Evolutionary conservation across 2,329 filamentous ascomycete genomes (phyloP).

Genomic region (Pseudogymnoascus sp.): DNA sequence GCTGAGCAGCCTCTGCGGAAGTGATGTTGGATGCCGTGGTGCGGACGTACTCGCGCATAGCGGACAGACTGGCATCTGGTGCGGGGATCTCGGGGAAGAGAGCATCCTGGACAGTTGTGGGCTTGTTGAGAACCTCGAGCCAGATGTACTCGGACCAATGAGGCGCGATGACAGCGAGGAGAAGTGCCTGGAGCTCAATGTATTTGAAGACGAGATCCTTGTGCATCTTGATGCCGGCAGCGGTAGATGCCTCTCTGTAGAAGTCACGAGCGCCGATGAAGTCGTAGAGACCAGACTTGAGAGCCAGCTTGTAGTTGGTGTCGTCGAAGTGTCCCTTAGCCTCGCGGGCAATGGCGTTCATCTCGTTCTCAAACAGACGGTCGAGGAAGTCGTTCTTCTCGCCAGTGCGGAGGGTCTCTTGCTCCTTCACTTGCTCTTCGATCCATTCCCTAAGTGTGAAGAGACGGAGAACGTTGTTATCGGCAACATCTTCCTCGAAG

Average conservation of each 20-base stretch:
- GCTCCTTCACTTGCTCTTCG: slow-evolving; percentile 72
- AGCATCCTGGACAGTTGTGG: slow-evolving; percentile 70
- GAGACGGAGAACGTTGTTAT: slow-evolving; percentile 82
- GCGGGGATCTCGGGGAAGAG: slow-evolving; percentile 65
- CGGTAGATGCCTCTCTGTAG: slow-evolving; percentile 76
- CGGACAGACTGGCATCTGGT: slow-evolving; percentile 61
- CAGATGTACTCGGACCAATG: slow-evolving; percentile 95
- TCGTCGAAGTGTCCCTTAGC: slow-evolving; percentile 70
- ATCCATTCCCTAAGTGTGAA: slow-evolving; percentile 84
- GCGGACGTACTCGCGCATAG: slow-evolving; percentile 77
- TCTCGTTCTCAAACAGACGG: slow-evolving; percentile 84
- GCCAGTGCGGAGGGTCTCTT: slow-evolving; percentile 67
- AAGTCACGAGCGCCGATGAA: slow-evolving; percentile 82
- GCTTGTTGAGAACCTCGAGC: slow-evolving; percentile 80
- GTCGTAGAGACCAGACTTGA: slow-evolving; percentile 85
- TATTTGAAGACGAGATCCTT: slow-evolving; percentile 71
- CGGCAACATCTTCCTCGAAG: slow-evolving; percentile 92
- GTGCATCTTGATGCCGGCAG: slow-evolving; percentile 80
- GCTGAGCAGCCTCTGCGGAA: slow-evolving; percentile 72
- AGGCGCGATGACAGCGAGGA: slow-evolving; percentile 78
- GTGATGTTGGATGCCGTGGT: slow-evolving; percentile 69
- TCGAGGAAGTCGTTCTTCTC: slow-evolving; percentile 75
- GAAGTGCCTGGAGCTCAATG: slow-evolving; percentile 77
- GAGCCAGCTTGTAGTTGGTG: slow-evolving; percentile 78
- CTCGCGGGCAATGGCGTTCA: slow-evolving; percentile 77